Percentiles rank a stretch among this genome's conserved stretches.
phyloP scores from a whole-genome alignment of 768 basidiomycete species.

The Tricholoma saponaceum region DNA sequence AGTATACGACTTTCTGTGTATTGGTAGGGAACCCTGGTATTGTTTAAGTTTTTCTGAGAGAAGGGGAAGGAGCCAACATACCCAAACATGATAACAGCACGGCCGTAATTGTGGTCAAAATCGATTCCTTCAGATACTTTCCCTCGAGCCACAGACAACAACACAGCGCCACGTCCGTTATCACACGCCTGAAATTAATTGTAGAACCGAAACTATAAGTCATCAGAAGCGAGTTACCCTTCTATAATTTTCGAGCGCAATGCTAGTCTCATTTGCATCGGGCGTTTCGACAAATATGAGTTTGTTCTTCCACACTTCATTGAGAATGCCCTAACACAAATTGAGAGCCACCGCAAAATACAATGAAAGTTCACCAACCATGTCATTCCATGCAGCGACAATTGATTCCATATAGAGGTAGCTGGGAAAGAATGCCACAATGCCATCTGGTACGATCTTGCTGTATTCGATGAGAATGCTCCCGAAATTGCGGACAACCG shows the following conservation, averaged over 20 bases:
- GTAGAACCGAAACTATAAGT: conserved; percentile 1
- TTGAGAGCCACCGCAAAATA: not conserved
- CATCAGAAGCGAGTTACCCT: conserved; percentile 46
- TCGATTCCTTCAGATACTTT: conserved; percentile 99
- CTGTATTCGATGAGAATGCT: conserved; percentile 97
- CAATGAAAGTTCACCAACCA: conserved; percentile 55
- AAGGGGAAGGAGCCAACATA: conserved; percentile 27
- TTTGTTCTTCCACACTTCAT: conserved; percentile 99
- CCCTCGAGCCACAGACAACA: conserved; percentile 95
- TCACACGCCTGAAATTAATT: conserved; percentile 76
- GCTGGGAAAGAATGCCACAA: conserved; percentile 98
- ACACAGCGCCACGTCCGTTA: conserved; percentile 94
- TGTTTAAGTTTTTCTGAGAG: conserved; percentile 9
- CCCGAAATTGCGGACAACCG: conserved; percentile 98
- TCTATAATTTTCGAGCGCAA: conserved; percentile 95
- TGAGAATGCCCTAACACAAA: conserved; percentile 79
- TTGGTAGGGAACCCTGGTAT: conserved; percentile 83
- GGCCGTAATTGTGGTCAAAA: conserved; percentile 99
- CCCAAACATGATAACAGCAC: conserved; percentile 99
- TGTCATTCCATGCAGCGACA: conserved; percentile 99
- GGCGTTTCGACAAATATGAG: conserved; percentile 99
- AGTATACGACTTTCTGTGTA: conserved; percentile 98
- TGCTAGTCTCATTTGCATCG: conserved; percentile 97
- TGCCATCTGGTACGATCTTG: conserved; percentile 96
- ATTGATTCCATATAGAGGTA: conserved; percentile 99